Conservation (phyloP, 805 yeast species). For the Teunomyces atbi region DNA sequence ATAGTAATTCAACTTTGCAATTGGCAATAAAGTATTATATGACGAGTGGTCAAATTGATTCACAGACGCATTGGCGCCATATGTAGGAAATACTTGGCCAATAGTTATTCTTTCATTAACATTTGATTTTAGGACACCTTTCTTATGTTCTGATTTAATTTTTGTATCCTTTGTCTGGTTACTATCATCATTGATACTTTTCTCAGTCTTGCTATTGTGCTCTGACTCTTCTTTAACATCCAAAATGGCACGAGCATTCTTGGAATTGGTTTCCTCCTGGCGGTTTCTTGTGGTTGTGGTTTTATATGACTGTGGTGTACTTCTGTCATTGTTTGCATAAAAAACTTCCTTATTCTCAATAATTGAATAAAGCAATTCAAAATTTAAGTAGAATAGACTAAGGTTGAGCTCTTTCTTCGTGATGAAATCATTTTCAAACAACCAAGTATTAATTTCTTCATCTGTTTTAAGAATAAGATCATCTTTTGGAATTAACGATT, state of each 20-base stretch:
- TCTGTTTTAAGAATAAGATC: constrained; percentile 17
- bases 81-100: constrained; percentile 41
- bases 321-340: constrained; percentile 4
- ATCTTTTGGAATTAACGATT: constrained; percentile 15
- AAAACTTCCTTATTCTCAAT: constrained; percentile 22
- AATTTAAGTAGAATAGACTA: constrained; percentile 26
- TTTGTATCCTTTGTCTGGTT: background rate
- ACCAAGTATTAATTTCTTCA: constrained; percentile 19
- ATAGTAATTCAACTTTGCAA: constrained; percentile 37
- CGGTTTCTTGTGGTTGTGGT: background rate
- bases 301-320: background rate
- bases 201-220: background rate
- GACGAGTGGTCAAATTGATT: constrained; percentile 32
- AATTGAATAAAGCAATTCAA: constrained; percentile 19
- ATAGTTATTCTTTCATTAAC: constrained; percentile 32
- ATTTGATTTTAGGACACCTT: background rate
- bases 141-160: background rate
- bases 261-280: constrained; percentile 2
- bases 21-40: constrained; percentile 33
- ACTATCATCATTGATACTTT: constrained; percentile 4
- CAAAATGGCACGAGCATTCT: constrained; percentile 4
- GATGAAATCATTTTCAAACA: constrained; percentile 20
- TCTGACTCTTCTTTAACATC: background rate
- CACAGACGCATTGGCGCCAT: constrained; percentile 29
- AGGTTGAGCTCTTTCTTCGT: constrained; percentile 14